These are phyloP conservation scores for Xylaria intraflava DNA, from an alignment of 495 filamentous ascomycete species.

Conservation along the genomic window DNA sequence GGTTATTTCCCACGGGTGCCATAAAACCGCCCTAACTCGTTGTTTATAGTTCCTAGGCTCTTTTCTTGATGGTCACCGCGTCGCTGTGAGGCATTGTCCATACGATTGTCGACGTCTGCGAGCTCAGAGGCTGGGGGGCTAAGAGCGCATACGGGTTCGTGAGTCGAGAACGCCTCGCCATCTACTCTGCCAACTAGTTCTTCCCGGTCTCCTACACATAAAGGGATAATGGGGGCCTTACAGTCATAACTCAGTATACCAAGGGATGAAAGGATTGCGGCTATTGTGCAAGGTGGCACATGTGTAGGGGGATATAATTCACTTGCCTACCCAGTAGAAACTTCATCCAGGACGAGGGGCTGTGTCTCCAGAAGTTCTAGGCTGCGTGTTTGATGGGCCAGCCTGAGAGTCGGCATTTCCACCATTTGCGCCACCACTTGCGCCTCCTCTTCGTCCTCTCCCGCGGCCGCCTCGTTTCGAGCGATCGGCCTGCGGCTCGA, in stretches of 20 bases:
- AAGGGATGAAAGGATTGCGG: no score
- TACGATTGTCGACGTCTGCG: no score
- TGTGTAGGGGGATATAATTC: not conserved
- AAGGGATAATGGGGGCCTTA: not conserved
- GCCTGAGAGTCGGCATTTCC: slow-evolving; percentile 1
- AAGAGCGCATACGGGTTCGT: no score
- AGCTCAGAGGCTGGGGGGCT: no score
- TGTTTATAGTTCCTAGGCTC: no score
- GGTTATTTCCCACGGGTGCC: no score
- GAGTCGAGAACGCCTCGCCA: no score
- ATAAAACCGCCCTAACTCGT: no score
- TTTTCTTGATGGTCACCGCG: no score
- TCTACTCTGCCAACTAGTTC: no score
- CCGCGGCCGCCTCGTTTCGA: slow-evolving; percentile 9
- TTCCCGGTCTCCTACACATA: not conserved
- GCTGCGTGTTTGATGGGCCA: slow-evolving; percentile 1
- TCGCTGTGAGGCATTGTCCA: no score
- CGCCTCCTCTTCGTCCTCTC: slow-evolving; percentile 6
- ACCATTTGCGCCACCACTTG: not conserved
- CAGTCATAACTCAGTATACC: not conserved
- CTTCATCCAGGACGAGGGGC: slow-evolving; percentile 3
- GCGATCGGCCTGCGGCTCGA: slow-evolving; percentile 9
- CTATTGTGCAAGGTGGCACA: not conserved
- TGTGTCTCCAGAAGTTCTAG: not conserved
- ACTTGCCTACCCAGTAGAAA: not conserved